Conservation (phyloP, 169 alveolate species). For the Plasmodium gallinaceum region DNA sequence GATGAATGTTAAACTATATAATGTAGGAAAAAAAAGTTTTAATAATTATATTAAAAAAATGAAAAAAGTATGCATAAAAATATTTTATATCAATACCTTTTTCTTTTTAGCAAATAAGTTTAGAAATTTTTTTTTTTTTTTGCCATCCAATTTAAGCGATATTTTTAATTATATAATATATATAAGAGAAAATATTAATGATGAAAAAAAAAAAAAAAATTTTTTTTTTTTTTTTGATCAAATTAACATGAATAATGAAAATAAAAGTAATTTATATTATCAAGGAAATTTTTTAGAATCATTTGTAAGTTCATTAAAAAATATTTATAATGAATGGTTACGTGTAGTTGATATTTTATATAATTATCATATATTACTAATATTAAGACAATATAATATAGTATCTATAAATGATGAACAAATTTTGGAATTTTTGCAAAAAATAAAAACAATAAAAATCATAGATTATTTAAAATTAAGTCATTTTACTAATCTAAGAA, state of each 20-base stretch:
- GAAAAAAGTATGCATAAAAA: conserved; percentile 46
- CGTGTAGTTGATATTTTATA: conserved; percentile 37
- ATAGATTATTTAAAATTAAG: conserved; percentile 27
- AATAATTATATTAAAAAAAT: conserved; percentile 67
- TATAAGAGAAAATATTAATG: conserved; percentile 15
- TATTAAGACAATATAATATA: conserved; percentile 57
- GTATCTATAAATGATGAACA: conserved; percentile 44
- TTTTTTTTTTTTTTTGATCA: conserved; percentile 14
- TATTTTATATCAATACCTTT: conserved; percentile 57
- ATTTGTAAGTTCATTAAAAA: conserved; percentile 48
- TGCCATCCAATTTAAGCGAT: conserved; percentile 47
- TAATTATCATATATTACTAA: conserved; percentile 49
- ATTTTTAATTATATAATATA: conserved; percentile 64
- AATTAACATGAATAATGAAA: conserved; percentile 14
- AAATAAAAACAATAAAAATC: conserved; percentile 18
- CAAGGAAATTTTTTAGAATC: conserved; percentile 67
- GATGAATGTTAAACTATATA: conserved; percentile 68
- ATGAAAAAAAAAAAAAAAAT: conserved; percentile 23
- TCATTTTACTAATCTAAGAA: conserved; percentile 50
- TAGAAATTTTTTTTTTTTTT: conserved; percentile 56
- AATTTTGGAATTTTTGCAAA: conserved; percentile 24
- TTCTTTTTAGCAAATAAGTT: conserved; percentile 47
- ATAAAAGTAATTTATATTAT: conserved; percentile 22
- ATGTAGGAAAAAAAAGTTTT: conserved; percentile 30
- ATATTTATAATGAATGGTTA: conserved; percentile 55